These are phyloP conservation scores for Allomyces macrogynus DNA, from an alignment of 192 early-diverging fungal species.

Conservation along the genomic window DNA sequence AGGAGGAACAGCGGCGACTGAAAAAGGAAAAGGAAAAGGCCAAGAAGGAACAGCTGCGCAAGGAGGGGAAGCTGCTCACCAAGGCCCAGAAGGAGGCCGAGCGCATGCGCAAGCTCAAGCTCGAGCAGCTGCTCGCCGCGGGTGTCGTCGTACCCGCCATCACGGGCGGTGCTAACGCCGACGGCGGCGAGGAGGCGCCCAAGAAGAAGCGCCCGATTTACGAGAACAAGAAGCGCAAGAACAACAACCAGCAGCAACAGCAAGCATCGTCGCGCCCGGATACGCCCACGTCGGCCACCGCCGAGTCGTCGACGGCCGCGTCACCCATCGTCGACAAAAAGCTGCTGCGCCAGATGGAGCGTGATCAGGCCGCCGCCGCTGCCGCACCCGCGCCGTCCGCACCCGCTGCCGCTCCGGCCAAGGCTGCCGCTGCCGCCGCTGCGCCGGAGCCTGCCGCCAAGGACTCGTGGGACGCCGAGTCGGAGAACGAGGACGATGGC, in stretches of 20 bases:
- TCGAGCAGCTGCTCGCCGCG: conserved; percentile 56
- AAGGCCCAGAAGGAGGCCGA: conserved; percentile 80
- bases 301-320: not conserved
- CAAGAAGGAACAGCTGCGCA: conserved; percentile 72
- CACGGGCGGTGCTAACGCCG: conserved; percentile 33
- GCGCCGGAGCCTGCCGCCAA: not conserved
- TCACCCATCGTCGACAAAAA: not conserved
- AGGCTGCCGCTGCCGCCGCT: not conserved
- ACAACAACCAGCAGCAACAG: conserved; percentile 14
- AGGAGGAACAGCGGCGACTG: conserved; percentile 50
- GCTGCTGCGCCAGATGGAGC: not conserved
- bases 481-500: conserved; percentile 14
- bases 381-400: conserved; percentile 15
- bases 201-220: conserved; percentile 48
- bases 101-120: conserved; percentile 39
- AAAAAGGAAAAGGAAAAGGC: conserved; percentile 70
- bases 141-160: conserved; percentile 22
- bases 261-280: conserved; percentile 1
- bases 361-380: conserved; percentile 8
- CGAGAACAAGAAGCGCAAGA: conserved; percentile 49
- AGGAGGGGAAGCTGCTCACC: conserved; percentile 79
- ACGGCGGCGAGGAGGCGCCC: conserved; percentile 18
- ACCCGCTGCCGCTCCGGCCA: conserved; percentile 1
- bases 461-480: conserved; percentile 15
- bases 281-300: not conserved